Evolutionary conservation across 2,329 filamentous ascomycete species (phyloP).

Genomic region (Emydomyces testavorans): DNA sequence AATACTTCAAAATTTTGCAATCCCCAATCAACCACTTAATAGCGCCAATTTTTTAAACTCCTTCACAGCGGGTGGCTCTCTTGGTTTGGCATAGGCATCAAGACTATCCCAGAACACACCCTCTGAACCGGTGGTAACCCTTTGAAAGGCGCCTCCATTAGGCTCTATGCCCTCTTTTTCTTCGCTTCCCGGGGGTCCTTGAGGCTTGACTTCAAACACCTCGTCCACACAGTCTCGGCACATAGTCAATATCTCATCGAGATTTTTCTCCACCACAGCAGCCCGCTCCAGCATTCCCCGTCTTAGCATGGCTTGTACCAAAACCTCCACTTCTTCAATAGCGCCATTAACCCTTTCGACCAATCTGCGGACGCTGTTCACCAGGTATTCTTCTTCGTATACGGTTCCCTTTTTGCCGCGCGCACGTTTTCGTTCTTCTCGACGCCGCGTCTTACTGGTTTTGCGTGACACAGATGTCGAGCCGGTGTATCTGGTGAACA

Average conservation of each 20-base stretch:
- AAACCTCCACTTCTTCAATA: conserved; percentile 57
- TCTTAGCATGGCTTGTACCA: conserved; percentile 66
- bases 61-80: conserved; percentile 44
- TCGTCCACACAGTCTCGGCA: conserved; percentile 57
- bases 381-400: conserved; percentile 94
- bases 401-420: conserved; percentile 91
- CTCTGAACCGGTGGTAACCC: conserved; percentile 22
- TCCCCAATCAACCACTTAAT: conserved; percentile 19
- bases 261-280: conserved; percentile 59
- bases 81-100: conserved; percentile 28
- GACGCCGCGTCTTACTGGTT: conserved; percentile 73
- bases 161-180: conserved; percentile 19
- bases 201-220: conserved; percentile 47
- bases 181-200: conserved; percentile 20
- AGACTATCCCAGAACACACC: conserved; percentile 34
- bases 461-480: conserved; percentile 51
- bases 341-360: conserved; percentile 69
- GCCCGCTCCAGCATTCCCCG: conserved; percentile 82
- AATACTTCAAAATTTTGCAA: background rate
- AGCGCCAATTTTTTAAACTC: conserved; percentile 32
- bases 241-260: conserved; percentile 60
- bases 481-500: conserved; percentile 88
- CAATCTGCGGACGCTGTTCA: conserved; percentile 72
- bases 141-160: conserved; percentile 14
- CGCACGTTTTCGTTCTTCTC: conserved; percentile 91